Conservation (phyloP, 177 flowering plant genomes). For the Telopea speciosissima region DNA sequence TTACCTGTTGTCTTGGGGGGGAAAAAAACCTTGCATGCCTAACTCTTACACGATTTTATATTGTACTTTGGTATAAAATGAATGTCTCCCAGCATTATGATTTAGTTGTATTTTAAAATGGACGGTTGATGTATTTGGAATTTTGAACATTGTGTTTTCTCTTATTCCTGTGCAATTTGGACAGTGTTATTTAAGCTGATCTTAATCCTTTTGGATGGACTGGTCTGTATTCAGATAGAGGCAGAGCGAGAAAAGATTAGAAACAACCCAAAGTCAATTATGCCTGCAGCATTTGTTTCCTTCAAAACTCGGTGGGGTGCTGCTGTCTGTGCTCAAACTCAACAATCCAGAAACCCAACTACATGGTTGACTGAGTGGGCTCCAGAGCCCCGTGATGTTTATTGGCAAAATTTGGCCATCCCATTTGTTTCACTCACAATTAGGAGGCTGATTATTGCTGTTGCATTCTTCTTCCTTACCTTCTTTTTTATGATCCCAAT, state of each 20-base stretch:
- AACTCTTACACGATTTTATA: too few species aligned
- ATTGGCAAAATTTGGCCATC: constrained; percentile 79
- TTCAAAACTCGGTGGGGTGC: constrained; percentile 86
- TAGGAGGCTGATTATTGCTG: constrained; percentile 55
- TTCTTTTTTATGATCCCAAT: constrained; percentile 93
- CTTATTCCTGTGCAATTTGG: too few species aligned
- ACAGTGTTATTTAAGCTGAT: too few species aligned
- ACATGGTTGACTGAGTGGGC: constrained; percentile 95
- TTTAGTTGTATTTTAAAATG: too few species aligned
- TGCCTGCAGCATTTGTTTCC: constrained; percentile 92
- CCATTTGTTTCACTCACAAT: constrained; percentile 70
- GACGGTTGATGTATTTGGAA: too few species aligned
- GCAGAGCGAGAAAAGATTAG: constrained; percentile 40
- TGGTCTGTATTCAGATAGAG: constrained; percentile 29
- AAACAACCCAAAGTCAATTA: constrained; percentile 42
- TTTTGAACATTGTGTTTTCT: too few species aligned
- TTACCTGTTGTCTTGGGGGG: too few species aligned
- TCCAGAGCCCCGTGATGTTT: constrained; percentile 88
- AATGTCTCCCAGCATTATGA: too few species aligned
- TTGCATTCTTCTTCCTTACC: constrained; percentile 80
- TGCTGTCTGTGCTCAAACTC: constrained; percentile 95
- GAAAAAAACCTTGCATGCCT: too few species aligned
- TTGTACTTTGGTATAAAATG: too few species aligned
- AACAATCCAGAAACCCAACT: constrained; percentile 79
- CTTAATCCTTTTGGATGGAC: background rate